Percentiles rank a stretch among this genome's conserved stretches.
Conservation (phyloP, 768 basidiomycete species). For the Lyophyllum shimeji region DNA sequence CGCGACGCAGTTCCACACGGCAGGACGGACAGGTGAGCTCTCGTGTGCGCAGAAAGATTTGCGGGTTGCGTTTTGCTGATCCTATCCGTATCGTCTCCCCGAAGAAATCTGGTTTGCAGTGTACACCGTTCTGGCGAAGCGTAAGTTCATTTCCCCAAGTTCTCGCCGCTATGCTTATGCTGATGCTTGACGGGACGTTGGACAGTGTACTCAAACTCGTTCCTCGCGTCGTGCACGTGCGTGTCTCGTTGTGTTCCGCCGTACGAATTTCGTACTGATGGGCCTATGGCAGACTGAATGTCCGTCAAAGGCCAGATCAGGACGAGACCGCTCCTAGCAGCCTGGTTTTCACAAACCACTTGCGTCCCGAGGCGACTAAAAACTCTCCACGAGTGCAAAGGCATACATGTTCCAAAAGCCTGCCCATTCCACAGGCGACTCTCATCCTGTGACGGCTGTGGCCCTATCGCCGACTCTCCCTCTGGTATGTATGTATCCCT, state of each 20-base stretch:
- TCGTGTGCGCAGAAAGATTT: no score
- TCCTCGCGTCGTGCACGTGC: constrained; percentile 17
- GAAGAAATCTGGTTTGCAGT: constrained; percentile 27
- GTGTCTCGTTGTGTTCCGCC: neutral
- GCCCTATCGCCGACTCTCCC: neutral
- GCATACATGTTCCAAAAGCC: no score
- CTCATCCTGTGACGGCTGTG: neutral
- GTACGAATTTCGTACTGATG: neutral
- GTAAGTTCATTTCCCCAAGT: constrained; percentile 15
- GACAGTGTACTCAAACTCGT: constrained; percentile 29
- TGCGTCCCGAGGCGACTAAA: neutral
- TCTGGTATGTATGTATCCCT: neutral
- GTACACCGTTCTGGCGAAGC: constrained; percentile 24
- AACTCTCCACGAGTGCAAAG: no score
- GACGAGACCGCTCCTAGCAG: neutral
- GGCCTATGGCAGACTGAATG: neutral
- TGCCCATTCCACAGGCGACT: no score
- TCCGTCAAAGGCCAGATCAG: neutral
- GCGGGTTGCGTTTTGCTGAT: no score
- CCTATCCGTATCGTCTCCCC: no score
- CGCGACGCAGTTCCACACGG: constrained; percentile 21
- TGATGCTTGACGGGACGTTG: no score
- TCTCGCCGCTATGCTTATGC: no score
- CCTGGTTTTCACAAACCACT: neutral
- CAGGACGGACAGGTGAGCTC: constrained; percentile 16